These are phyloP conservation scores for Beauveria sp. DNA, from an alignment of 2,329 filamentous ascomycete species.

Conservation along the genomic window DNA sequence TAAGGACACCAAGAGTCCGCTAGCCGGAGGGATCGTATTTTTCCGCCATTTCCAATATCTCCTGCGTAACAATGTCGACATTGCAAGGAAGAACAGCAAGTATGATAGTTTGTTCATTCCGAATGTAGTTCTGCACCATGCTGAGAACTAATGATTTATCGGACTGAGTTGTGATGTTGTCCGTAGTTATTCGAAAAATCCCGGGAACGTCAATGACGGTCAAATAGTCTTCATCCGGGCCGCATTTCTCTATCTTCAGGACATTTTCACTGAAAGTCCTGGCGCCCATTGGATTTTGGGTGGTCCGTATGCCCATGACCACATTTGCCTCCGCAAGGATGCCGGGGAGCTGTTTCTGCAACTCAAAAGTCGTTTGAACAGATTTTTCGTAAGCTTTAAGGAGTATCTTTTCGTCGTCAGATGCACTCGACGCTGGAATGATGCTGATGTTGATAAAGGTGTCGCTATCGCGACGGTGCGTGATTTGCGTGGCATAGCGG, in stretches of 20 bases:
- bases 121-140: conserved; percentile 42
- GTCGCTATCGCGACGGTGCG: conserved; percentile 25
- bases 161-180: conserved; percentile 32
- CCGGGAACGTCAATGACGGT: conserved; percentile 49
- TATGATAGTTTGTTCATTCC: conserved; percentile 36
- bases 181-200: conserved; percentile 35
- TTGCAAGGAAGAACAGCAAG: conserved; percentile 32
- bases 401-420: conserved; percentile 10
- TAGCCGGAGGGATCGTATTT: conserved; percentile 26
- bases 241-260: conserved; percentile 32
- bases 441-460: conserved; percentile 36
- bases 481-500: conserved; percentile 22
- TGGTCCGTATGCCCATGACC: conserved; percentile 35
- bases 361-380: conserved; percentile 12
- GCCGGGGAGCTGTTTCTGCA: conserved; percentile 27
- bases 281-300: conserved; percentile 3
- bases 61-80: conserved; percentile 36
- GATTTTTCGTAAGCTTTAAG: conserved; percentile 14
- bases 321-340: conserved; percentile 31
- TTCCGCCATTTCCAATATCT: conserved; percentile 34
- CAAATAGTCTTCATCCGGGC: conserved; percentile 37
- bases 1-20: conserved; percentile 37
- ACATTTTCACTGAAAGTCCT: conserved; percentile 38
- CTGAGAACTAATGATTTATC: conserved; percentile 38
- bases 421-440: conserved; percentile 23